These are phyloP conservation scores for Wickerhamomyces sp. DNA, from an alignment of 1,139 yeast species.

Conservation along the genomic window DNA sequence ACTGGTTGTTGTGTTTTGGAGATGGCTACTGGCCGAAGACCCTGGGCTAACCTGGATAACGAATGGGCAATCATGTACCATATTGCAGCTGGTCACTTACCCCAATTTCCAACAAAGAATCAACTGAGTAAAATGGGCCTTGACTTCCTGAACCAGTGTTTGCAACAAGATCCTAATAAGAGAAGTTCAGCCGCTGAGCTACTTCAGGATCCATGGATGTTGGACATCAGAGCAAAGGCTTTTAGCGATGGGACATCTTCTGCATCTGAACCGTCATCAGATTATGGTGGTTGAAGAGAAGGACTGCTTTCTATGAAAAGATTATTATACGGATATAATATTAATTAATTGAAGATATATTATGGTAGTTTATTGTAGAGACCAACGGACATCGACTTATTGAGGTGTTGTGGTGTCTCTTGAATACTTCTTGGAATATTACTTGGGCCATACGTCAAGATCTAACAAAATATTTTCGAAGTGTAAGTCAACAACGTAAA, in stretches of 20 bases:
- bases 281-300: constrained; percentile 12
- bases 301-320: neutral
- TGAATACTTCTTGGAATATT: no score
- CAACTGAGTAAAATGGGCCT: constrained; percentile 75
- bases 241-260: constrained; percentile 40
- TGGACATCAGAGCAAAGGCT: constrained; percentile 65
- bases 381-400: no score
- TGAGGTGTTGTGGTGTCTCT: no score
- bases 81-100: constrained; percentile 92
- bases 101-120: constrained; percentile 74
- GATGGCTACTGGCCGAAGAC: constrained; percentile 80
- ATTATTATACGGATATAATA: neutral
- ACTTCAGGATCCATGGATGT: constrained; percentile 87
- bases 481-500: no score
- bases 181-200: constrained; percentile 84
- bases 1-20: constrained; percentile 77
- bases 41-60: constrained; percentile 90
- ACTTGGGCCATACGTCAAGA: no score
- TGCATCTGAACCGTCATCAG: constrained; percentile 23
- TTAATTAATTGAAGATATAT: no score
- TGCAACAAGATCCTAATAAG: constrained; percentile 76
- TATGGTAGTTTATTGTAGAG: no score
- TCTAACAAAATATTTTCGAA: no score
- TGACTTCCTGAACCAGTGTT: constrained; percentile 65
- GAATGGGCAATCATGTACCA: constrained; percentile 99